Conservation (phyloP, 305 asterid genomes). For the Euphrasia arctica region DNA sequence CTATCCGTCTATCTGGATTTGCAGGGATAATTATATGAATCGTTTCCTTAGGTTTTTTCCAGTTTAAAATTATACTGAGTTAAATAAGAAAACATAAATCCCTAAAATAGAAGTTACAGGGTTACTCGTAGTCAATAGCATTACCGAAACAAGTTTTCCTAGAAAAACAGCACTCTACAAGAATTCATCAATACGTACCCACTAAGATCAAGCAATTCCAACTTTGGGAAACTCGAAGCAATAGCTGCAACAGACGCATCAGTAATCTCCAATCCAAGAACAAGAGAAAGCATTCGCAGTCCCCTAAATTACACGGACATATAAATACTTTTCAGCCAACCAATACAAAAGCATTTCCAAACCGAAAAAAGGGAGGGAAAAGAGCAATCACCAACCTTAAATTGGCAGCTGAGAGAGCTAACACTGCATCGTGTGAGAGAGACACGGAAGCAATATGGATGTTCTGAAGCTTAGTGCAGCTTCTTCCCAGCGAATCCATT, state of each 20-base stretch:
- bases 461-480: conserved; percentile 80
- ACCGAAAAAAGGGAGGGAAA: too few relatives aligned
- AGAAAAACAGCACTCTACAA: not conserved
- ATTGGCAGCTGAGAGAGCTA: conserved; percentile 83
- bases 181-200: conserved; percentile 54
- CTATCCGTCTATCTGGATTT: too few relatives aligned
- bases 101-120: not conserved
- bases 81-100: too few relatives aligned
- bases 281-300: conserved; percentile 90
- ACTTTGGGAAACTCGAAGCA: conserved; percentile 67
- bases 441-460: conserved; percentile 73
- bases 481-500: conserved; percentile 69
- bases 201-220: conserved; percentile 93
- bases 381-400: conserved; percentile 73
- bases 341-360: too few relatives aligned
- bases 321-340: conserved; percentile 15
- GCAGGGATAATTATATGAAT: not conserved
- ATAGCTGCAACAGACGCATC: conserved; percentile 99
- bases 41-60: not conserved
- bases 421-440: conserved; percentile 81
- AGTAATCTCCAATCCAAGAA: conserved; percentile 85
- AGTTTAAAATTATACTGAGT: too few relatives aligned
- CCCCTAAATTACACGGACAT: conserved; percentile 41
- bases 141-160: not conserved
- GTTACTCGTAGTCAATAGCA: too few relatives aligned